Evolutionary conservation across 1,139 yeast genomes (phyloP).

Genomic region (Saccharomyces hybrid): DNA sequence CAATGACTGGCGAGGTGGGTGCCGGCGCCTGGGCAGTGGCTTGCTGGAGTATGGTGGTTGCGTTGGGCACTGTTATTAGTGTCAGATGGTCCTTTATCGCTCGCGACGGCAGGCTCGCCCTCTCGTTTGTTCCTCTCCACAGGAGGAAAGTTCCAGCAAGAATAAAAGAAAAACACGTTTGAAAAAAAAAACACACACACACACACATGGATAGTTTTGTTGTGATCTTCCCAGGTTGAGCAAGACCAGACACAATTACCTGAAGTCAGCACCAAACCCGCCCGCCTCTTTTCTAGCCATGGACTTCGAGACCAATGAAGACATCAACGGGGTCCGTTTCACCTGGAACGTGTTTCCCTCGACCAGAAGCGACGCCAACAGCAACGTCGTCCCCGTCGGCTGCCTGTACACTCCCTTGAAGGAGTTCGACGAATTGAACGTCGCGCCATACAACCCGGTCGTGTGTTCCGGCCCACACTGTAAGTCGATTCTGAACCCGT

Average conservation of each 20-base stretch:
- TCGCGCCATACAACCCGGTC: constrained; percentile 86
- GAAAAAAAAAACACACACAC: not conserved
- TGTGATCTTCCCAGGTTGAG: not conserved
- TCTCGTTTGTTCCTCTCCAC: not conserved
- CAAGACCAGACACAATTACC: not conserved
- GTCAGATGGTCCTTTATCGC: not conserved
- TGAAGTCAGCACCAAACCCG: not conserved
- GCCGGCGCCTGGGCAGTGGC: not conserved
- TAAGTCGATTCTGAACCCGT: constrained; percentile 82
- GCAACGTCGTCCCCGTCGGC: constrained; percentile 91
- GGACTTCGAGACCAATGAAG: constrained; percentile 84
- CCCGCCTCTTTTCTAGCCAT: constrained; percentile 14
- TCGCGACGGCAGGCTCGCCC: not conserved
- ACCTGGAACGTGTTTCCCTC: constrained; percentile 90
- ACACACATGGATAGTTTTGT: constrained; percentile 1
- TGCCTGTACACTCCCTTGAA: constrained; percentile 89
- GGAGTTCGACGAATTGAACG: constrained; percentile 66
- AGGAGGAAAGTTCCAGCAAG: constrained; percentile 2
- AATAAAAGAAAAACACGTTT: constrained; percentile 3
- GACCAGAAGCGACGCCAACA: constrained; percentile 81
- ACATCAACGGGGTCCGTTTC: constrained; percentile 78
- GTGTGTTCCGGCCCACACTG: constrained; percentile 74
- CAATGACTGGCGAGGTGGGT: no score
- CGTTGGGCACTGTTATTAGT: not conserved
- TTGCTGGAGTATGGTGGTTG: not conserved